phyloP scores from a whole-genome alignment of 257 asterid species.

The Fraxinus excelsior region DNA sequence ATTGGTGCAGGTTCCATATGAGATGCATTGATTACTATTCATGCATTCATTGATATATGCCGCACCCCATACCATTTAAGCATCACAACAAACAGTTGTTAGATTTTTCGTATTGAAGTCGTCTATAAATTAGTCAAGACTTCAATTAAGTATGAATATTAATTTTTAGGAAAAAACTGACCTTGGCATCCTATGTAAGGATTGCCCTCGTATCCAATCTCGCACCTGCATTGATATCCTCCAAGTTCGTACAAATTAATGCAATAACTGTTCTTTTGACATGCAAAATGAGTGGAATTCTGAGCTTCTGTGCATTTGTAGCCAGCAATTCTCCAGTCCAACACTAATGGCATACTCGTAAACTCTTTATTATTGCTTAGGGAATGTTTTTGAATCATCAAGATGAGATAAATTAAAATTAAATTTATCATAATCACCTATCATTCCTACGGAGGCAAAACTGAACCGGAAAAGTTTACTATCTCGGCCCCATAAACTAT shows the following conservation, averaged over 20 bases:
- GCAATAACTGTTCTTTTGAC: slow-evolving; percentile 16
- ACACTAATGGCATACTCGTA: slow-evolving; percentile 6
- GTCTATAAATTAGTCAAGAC: too few species aligned
- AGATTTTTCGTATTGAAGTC: too few species aligned
- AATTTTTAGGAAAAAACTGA: neutral
- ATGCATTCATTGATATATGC: too few species aligned
- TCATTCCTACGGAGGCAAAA: slow-evolving; percentile 1
- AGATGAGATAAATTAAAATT: slow-evolving; percentile 10
- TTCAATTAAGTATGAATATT: too few species aligned
- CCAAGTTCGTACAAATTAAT: neutral
- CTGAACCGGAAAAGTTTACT: slow-evolving; percentile 3
- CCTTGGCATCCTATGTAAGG: slow-evolving; percentile 39
- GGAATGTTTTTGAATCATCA: neutral
- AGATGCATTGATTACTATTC: too few species aligned
- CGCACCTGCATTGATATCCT: slow-evolving; percentile 26
- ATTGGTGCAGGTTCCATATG: too few species aligned
- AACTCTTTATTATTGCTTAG: neutral
- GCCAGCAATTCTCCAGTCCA: slow-evolving; percentile 25
- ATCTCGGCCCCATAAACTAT: neutral
- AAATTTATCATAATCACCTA: neutral
- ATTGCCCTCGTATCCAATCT: slow-evolving; percentile 26
- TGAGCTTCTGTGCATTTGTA: slow-evolving; percentile 4
- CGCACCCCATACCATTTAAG: too few species aligned
- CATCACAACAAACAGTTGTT: too few species aligned
- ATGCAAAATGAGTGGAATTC: slow-evolving; percentile 6